Conservation (phyloP, 1,284 basidiomycete genomes). For the Ustilago hordei region DNA sequence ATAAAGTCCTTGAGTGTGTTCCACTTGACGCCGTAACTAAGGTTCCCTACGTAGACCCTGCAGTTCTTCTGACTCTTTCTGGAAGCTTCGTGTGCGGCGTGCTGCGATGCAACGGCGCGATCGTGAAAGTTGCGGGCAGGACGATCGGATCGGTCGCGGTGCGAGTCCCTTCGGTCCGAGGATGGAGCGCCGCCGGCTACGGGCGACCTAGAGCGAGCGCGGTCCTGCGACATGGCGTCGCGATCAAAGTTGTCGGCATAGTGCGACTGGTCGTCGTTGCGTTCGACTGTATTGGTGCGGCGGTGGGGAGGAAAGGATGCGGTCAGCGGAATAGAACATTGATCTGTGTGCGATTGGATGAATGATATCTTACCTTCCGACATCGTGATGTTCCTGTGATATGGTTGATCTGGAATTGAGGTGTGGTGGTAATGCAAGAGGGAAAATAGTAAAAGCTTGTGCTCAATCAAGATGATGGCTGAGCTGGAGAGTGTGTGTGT, state of each 20-base stretch:
- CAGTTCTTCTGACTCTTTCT: slow-evolving; percentile 96
- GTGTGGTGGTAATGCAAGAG: not conserved
- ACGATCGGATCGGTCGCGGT: slow-evolving; percentile 32
- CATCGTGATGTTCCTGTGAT: slow-evolving; percentile 14
- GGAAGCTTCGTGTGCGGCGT: slow-evolving; percentile 71
- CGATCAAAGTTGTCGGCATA: slow-evolving; percentile 41
- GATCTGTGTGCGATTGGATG: not conserved
- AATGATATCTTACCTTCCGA: slow-evolving; percentile 36
- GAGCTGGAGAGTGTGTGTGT: not conserved
- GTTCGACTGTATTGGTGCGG: slow-evolving; percentile 22
- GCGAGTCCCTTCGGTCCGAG: slow-evolving; percentile 24
- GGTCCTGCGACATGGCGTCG: slow-evolving; percentile 44
- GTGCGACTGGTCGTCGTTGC: slow-evolving; percentile 37
- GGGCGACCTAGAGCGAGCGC: slow-evolving; percentile 46
- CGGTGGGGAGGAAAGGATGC: not conserved
- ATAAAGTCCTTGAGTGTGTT: slow-evolving; percentile 81
- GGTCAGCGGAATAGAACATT: not conserved
- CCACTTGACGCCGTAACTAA: slow-evolving; percentile 97
- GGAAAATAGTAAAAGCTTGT: not conserved
- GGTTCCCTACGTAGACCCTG: slow-evolving; percentile 96
- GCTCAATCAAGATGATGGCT: not conserved
- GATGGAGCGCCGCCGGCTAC: slow-evolving; percentile 34
- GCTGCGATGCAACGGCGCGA: slow-evolving; percentile 36
- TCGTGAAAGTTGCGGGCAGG: slow-evolving; percentile 34
- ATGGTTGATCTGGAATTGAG: not conserved